phyloP scores from a whole-genome alignment of 768 basidiomycete genomes.

The Trametes cubensis region DNA sequence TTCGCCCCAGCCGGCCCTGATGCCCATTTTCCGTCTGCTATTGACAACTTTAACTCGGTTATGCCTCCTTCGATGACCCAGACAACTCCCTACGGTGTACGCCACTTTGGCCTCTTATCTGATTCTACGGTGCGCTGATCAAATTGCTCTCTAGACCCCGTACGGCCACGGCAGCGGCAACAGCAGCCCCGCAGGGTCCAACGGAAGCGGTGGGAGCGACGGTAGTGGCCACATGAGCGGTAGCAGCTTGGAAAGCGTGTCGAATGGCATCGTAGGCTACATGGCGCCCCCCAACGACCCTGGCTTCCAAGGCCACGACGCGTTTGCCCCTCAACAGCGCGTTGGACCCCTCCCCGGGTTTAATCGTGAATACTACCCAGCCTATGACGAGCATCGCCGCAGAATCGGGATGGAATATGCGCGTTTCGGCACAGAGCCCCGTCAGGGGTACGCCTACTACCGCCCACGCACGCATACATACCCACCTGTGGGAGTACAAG shows the following conservation, averaged over 20 bases:
- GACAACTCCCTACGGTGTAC: constrained; percentile 14
- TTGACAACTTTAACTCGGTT: constrained; percentile 4
- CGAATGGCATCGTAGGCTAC: constrained; percentile 19
- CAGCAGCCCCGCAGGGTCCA: constrained; percentile 22
- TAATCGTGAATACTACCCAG: constrained; percentile 25
- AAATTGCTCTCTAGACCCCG: constrained; percentile 13
- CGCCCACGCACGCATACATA: constrained; percentile 26
- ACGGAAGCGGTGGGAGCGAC: constrained; percentile 19
- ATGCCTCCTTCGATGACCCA: constrained; percentile 15
- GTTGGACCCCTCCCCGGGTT: constrained; percentile 12
- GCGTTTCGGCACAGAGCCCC: constrained; percentile 19
- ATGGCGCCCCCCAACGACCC: background rate
- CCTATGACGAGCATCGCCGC: constrained; percentile 24
- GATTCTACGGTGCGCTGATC: constrained; percentile 13
- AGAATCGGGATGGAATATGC: constrained; percentile 26
- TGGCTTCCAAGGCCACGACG: constrained; percentile 11
- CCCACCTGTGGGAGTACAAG: constrained; percentile 14
- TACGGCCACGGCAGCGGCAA: constrained; percentile 18
- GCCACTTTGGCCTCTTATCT: constrained; percentile 20
- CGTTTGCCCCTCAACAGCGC: constrained; percentile 13
- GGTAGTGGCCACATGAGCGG: constrained; percentile 16
- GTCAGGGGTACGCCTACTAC: constrained; percentile 21
- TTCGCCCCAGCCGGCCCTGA: constrained; percentile 17
- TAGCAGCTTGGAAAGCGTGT: constrained; percentile 20
- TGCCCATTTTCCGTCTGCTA: background rate